Evolutionary conservation across 306 rosid species (phyloP), one percentile per base, ranked within the genome.

Genomic region (Cucumis cinereus): DNA sequence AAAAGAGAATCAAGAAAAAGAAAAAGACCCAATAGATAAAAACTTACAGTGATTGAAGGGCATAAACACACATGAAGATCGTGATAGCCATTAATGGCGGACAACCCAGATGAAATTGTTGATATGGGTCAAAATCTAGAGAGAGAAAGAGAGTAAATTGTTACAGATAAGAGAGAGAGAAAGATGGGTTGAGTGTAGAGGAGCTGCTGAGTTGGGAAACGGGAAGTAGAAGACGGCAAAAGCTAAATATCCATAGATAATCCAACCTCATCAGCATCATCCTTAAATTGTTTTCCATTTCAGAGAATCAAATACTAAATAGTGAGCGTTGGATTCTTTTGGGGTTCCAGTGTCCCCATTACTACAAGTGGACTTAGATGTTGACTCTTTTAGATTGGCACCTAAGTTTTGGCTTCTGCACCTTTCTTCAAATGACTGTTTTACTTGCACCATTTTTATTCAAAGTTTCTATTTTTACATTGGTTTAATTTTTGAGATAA

Each of bases 121-220:
- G 55, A 75, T 13, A 75, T 57, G 78, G 78, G 10, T 57, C 5
- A 60, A 43, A 75, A 58, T 45, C 24, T 7, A 59, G 71, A 75
- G 78, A 75, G 78, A 59, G 26, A 75, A 10, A 75, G 19, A 30
- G 63, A 66, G 70, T 57, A 20, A 35, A n/a, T 8, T 10, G n/a
- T 7, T 24, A 16, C 24, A 36, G 77, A 74, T 74, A 74, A 74
- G 77, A 73, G 76, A 26, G 24, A 30, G 49, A 73, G 55, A 68
- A n/a, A 68, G 74, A 7, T 59, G 28, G 50, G 19, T 20, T 6
- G 8, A 2, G n/a, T 40, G 54, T 0, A 43, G 30, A 68, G 6
- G 12, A 69, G 54, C 22, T 68, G 54, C 22, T 68, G 55, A 43
- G 10, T 19, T 66, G 35, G 36, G 64, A 59, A 59, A 15, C 8